A percentile compares a stretch with the other conserved stretches of the same genome.
phyloP scores from a whole-genome alignment of 129 eudicot genomes.

The Artemisia annua region DNA sequence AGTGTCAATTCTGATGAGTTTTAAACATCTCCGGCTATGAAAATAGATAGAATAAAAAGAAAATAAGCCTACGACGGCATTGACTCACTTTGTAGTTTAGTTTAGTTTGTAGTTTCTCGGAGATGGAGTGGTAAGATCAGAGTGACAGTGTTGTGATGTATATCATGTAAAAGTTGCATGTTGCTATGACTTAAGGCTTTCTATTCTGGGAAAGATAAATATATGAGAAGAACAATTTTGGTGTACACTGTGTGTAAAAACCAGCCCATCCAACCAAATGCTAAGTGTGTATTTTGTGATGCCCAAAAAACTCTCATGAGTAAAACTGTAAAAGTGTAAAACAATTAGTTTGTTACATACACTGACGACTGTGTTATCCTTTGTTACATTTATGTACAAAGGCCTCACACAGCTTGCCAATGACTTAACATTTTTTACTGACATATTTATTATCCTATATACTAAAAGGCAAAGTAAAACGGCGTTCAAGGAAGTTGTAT shows the following conservation, averaged over 20 bases:
- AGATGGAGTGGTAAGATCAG: slow-evolving; percentile 12
- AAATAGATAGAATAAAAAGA: neutral
- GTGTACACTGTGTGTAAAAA: neutral
- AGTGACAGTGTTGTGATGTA: slow-evolving; percentile 8
- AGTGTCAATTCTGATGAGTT: slow-evolving; percentile 26
- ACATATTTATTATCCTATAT: too few species aligned
- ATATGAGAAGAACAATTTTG: neutral
- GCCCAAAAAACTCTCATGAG: too few species aligned
- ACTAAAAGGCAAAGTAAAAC: too few species aligned
- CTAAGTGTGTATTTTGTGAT: too few species aligned
- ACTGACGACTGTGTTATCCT: too few species aligned
- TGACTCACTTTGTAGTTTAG: neutral
- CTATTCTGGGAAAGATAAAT: neutral
- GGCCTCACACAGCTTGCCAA: too few species aligned
- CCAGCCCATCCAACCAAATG: neutral
- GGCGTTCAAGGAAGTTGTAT: too few species aligned
- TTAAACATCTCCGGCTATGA: slow-evolving; percentile 1
- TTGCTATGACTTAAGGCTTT: slow-evolving; percentile 15
- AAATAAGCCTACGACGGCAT: neutral
- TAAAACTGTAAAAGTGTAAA: too few species aligned
- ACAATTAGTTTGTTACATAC: too few species aligned
- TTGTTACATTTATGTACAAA: too few species aligned
- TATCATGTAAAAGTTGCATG: slow-evolving; percentile 14
- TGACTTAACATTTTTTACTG: too few species aligned
- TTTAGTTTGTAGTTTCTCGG: neutral